phyloP scores from a whole-genome alignment of 257 asterid species.

The Lithospermum erythrorhizon region DNA sequence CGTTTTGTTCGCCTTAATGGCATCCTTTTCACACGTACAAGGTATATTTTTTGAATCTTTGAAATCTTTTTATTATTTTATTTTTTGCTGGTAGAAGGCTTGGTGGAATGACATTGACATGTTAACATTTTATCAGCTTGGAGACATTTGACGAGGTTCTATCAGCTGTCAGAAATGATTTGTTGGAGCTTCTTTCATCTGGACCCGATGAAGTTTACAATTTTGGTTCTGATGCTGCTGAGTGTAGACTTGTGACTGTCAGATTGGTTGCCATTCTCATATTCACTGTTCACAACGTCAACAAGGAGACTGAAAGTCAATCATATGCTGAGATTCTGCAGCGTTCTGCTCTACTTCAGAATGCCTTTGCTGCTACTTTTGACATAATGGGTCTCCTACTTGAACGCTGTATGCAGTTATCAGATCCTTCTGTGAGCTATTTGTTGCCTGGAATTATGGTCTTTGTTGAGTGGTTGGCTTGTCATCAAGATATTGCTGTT shows the following conservation, averaged over 20 bases:
- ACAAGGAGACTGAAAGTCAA: conserved; percentile 62
- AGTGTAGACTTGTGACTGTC: conserved; percentile 55
- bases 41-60: conserved; percentile 30
- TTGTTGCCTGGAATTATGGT: conserved; percentile 83
- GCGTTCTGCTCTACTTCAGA: conserved; percentile 79
- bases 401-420: conserved; percentile 62
- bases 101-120: conserved; percentile 7
- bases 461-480: conserved; percentile 91
- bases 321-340: conserved; percentile 89
- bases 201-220: conserved; percentile 56
- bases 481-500: conserved; percentile 60
- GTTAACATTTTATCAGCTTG: conserved; percentile 44
- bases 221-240: conserved; percentile 63
- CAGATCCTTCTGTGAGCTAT: conserved; percentile 69
- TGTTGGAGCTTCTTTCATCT: conserved; percentile 61
- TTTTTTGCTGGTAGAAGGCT: neutral
- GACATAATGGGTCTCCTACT: conserved; percentile 72
- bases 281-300: conserved; percentile 75
- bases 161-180: conserved; percentile 49
- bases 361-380: conserved; percentile 66
- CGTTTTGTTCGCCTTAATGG: conserved; percentile 83
- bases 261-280: conserved; percentile 71
- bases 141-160: conserved; percentile 78
- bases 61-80: conserved; percentile 11
- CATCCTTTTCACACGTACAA: conserved; percentile 79